Base-by-base conservation (phyloP, 176 grass and related monocot genomes). In the Oryza officinalis region DNA sequence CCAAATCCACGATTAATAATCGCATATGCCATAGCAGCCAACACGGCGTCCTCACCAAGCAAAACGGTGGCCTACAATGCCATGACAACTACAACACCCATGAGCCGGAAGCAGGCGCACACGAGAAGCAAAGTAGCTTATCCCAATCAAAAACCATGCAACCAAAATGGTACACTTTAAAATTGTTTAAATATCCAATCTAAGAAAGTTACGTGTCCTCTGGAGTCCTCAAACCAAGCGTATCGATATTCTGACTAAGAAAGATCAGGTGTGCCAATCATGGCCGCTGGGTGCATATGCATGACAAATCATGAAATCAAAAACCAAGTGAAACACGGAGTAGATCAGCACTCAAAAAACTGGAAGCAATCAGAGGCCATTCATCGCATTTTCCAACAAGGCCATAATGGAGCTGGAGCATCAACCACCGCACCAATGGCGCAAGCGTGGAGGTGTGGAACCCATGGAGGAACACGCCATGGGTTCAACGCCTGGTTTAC, bases 111-210 rank as follows among this genome's bases (percentile, higher is more conserved):
- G 18, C n/a, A 72, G 27, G 43, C 66, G 25, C 67, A 2, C 8
- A 22, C 12, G 23, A 78, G 74, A 88, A 88, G 86, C 80, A 88
- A 88, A 88, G 80, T 27, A 72, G 61, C 79, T 3, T 69, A 70
- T 44, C 20, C 6, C 32, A 71, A 59, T 33, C 60, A 30, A 28
- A 27, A 27, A 57, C 12, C 23, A 68, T 32, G 65, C 65, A 28
- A 38, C 38, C 20, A 50, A 17, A 50, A 17, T 71, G 13, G 35
- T 8, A 49, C 14, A 25, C 17, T 30, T 30, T 3, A 60, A 8
- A 9, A 54, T 9, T 17, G 18, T 25, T 67, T 67, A 60, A 46
- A 50, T 13, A 69, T 27, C n/a, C 23, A 30, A 71, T 78, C 43
- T 0, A 11, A 77, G 63, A 64, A 49, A 15, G 40, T 15, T 35